Percentiles rank a stretch among this genome's conserved stretches.
Evolutionary conservation across 805 yeast genomes (phyloP).

Genomic region (Brettanomyces bruxellensis): DNA sequence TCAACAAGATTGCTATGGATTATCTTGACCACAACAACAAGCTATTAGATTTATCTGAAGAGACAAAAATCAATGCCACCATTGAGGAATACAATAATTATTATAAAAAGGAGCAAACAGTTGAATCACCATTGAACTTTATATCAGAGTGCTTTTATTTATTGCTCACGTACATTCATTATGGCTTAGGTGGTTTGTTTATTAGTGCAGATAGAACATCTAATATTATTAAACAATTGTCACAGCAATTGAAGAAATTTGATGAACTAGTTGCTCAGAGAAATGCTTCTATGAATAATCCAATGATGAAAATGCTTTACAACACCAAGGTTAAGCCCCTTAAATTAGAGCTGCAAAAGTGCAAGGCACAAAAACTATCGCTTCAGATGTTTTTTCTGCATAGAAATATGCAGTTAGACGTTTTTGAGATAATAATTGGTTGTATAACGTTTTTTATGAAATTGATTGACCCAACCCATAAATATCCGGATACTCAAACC

Average conservation of each 20-base stretch:
- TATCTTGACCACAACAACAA: constrained; percentile 48
- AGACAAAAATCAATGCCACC: constrained; percentile 76
- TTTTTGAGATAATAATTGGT: constrained; percentile 73
- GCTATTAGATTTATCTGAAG: constrained; percentile 62
- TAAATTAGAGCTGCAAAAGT: constrained; percentile 26
- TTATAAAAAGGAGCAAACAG: constrained; percentile 31
- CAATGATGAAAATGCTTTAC: constrained; percentile 20
- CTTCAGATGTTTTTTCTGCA: constrained; percentile 55
- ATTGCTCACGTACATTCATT: constrained; percentile 70
- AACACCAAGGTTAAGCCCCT: constrained; percentile 21
- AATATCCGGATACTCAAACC: constrained; percentile 42
- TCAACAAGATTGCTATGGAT: constrained; percentile 68
- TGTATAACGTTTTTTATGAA: constrained; percentile 62
- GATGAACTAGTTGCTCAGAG: constrained; percentile 27
- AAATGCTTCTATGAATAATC: constrained; percentile 12
- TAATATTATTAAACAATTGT: constrained; percentile 37
- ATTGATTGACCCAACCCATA: constrained; percentile 63
- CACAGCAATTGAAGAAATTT: constrained; percentile 46
- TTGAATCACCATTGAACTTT: constrained; percentile 48
- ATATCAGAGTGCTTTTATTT: constrained; percentile 87
- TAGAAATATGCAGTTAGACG: constrained; percentile 48
- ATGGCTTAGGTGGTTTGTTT: constrained; percentile 78
- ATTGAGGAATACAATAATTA: constrained; percentile 57
- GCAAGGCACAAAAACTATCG: constrained; percentile 43
- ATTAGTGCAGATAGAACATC: constrained; percentile 47